Conservation (phyloP, 805 yeast genomes). For the Metschnikowia amazonensis region DNA sequence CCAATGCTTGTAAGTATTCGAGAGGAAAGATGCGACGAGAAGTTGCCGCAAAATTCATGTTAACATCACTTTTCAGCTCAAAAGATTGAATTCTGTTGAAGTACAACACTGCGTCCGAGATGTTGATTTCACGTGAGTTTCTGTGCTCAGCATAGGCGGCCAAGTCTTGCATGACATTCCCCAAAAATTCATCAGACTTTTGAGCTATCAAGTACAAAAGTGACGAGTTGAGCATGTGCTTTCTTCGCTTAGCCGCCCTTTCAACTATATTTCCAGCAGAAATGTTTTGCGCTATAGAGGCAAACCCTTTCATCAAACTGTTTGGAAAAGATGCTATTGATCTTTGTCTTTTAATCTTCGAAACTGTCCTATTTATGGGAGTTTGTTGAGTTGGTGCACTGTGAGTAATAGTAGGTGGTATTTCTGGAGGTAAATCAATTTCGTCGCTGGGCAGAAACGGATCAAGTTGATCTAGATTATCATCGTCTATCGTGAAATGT, state of each 20-base stretch:
- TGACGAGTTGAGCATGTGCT: constrained; percentile 11
- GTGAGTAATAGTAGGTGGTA: not conserved
- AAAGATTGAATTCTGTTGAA: constrained; percentile 29
- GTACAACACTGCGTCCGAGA: constrained; percentile 34
- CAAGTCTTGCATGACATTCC: constrained; percentile 29
- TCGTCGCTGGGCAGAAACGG: not conserved
- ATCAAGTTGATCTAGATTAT: constrained; percentile 6
- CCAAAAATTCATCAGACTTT: constrained; percentile 31
- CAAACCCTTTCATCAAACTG: constrained; percentile 10
- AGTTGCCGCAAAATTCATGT: constrained; percentile 26
- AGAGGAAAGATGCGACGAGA: constrained; percentile 36
- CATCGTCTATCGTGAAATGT: constrained; percentile 16
- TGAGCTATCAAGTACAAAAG: constrained; percentile 21
- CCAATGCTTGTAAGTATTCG: constrained; percentile 31
- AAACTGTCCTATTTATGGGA: not conserved
- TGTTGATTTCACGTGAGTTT: constrained; percentile 25
- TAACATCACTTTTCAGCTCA: constrained; percentile 13
- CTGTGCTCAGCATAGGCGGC: constrained; percentile 36
- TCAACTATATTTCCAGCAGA: not conserved
- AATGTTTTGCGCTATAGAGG: constrained; percentile 15
- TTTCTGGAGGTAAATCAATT: not conserved
- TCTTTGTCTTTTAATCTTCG: not conserved
- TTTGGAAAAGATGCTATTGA: constrained; percentile 1
- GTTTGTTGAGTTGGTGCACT: not conserved
- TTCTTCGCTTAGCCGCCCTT: constrained; percentile 6